Percentiles rank a stretch among this genome's conserved stretches.
phyloP scores from a whole-genome alignment of 2,329 filamentous ascomycete species.

The Colletotrichum truncatum region DNA sequence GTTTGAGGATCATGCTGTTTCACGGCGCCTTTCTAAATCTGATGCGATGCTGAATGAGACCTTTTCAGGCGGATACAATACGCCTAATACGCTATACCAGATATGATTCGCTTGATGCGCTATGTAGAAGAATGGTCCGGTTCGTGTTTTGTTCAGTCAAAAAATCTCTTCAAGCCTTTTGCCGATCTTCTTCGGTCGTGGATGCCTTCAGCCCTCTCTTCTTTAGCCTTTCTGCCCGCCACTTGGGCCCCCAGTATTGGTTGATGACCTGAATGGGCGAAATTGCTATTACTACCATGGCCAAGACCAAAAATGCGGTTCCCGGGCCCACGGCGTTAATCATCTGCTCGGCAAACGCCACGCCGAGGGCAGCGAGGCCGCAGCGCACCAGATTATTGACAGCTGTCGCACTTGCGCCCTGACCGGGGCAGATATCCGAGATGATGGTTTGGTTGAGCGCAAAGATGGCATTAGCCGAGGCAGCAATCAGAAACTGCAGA shows the following conservation, averaged over 20 bases:
- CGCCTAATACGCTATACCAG: too few relatives aligned
- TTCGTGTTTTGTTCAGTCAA: neutral
- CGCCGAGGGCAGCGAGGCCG: constrained; percentile 20
- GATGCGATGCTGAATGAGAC: too few relatives aligned
- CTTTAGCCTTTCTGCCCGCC: constrained; percentile 19
- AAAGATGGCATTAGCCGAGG: constrained; percentile 46
- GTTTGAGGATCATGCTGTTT: too few relatives aligned
- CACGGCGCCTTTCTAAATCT: too few relatives aligned
- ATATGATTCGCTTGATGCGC: too few relatives aligned
- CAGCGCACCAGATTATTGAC: constrained; percentile 41
- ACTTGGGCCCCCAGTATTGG: constrained; percentile 26
- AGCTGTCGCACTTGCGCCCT: constrained; percentile 42
- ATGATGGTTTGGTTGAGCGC: constrained; percentile 44
- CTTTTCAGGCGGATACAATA: too few relatives aligned
- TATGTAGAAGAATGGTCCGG: neutral
- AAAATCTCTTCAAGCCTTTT: neutral
- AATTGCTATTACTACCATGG: constrained; percentile 16
- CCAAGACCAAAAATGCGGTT: constrained; percentile 9
- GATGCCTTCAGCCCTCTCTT: neutral
- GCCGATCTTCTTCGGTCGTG: constrained; percentile 1
- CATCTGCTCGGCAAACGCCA: constrained; percentile 22
- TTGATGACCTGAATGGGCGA: constrained; percentile 25
- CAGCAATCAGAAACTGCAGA: constrained; percentile 46
- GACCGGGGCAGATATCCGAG: constrained; percentile 42
- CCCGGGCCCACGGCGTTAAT: constrained; percentile 20